phyloP scores from a whole-genome alignment of 306 rosid species.

The Rubus idaeus region DNA sequence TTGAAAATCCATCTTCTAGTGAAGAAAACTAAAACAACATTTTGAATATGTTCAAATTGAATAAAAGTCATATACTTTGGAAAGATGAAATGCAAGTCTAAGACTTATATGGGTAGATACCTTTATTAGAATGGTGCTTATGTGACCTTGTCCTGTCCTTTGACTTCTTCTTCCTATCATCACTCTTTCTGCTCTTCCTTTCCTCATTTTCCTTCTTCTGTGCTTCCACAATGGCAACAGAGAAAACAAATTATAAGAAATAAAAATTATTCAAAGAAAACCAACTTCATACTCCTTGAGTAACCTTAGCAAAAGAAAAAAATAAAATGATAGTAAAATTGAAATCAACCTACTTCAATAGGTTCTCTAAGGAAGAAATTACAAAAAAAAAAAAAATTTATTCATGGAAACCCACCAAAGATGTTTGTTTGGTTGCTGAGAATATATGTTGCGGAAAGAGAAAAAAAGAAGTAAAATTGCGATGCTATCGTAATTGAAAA shows the following conservation, averaged over 20 bases:
- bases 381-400: neutral
- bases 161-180: conserved; percentile 40
- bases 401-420: neutral
- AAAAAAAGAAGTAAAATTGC: too few relatives aligned
- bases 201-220: conserved; percentile 66
- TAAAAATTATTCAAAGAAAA: too few relatives aligned
- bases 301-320: too few relatives aligned
- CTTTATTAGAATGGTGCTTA: conserved; percentile 42
- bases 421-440: conserved; percentile 1
- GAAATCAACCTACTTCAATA: neutral
- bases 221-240: conserved; percentile 15
- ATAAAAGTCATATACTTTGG: neutral
- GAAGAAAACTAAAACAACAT: neutral
- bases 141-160: conserved; percentile 50
- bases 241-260: neutral
- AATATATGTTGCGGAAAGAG: neutral
- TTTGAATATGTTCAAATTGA: neutral
- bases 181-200: conserved; percentile 55
- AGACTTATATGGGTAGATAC: neutral
- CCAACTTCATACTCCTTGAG: too few relatives aligned
- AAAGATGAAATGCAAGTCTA: neutral
- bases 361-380: too few relatives aligned
- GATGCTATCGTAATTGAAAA: neutral
- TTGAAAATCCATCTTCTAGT: neutral
- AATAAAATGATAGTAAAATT: neutral